Percentiles rank a stretch among this genome's conserved stretches.
These are phyloP conservation scores for Yarrowia deformans DNA, from an alignment of 805 yeast genomes.

Conservation along the genomic window DNA sequence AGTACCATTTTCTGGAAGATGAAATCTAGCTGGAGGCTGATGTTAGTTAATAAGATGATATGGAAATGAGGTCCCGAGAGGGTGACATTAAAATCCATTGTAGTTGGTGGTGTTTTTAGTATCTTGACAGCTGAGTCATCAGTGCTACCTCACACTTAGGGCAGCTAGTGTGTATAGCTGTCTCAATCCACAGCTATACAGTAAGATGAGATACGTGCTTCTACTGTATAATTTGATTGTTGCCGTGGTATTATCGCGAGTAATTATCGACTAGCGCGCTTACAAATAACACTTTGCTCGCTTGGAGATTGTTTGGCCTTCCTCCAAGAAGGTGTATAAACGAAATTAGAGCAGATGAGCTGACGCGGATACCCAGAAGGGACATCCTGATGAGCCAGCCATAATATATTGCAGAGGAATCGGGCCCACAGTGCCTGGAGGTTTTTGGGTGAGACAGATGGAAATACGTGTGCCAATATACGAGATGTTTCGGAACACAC, in stretches of 20 bases:
- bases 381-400: not conserved
- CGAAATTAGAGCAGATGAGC: no score
- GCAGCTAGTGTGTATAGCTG: no score
- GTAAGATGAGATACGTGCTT: no score
- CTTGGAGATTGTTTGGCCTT: not conserved
- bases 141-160: no score
- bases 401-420: not conserved
- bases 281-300: not conserved
- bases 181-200: no score
- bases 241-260: no score
- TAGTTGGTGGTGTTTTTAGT: no score
- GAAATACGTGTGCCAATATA: not conserved
- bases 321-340: not conserved
- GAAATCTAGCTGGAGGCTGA: slow-evolving; percentile 46
- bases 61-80: no score
- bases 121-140: no score
- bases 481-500: not conserved
- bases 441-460: not conserved
- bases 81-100: no score
- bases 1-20: slow-evolving; percentile 55
- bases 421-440: not conserved
- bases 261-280: not conserved
- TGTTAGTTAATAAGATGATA: no score
- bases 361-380: not conserved
- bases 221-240: no score